These are phyloP conservation scores for Boletus rubropictus DNA, from an alignment of 768 basidiomycete species.

Conservation along the genomic window DNA sequence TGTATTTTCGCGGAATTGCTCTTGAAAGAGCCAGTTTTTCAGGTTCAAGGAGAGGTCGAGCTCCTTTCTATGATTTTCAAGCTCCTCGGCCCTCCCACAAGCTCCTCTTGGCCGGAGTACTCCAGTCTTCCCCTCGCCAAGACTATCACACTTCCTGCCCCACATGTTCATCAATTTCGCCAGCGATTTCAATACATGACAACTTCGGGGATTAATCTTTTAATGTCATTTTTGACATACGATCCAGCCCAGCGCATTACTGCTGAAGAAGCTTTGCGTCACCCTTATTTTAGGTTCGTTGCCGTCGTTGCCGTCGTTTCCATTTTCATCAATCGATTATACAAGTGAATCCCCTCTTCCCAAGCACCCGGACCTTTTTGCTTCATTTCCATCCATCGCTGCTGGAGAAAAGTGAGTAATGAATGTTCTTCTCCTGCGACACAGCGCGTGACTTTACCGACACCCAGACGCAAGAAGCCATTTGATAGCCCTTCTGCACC, in stretches of 20 bases:
- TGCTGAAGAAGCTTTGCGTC: constrained; percentile 84
- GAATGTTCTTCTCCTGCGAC: background rate
- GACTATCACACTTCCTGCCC: constrained; percentile 67
- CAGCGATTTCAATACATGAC: constrained; percentile 85
- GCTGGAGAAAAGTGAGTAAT: constrained; percentile 84
- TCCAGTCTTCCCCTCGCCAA: constrained; percentile 73
- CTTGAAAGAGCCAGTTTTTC: constrained; percentile 93
- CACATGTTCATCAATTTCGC: constrained; percentile 70
- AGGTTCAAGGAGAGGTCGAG: constrained; percentile 93
- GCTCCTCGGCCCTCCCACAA: constrained; percentile 89
- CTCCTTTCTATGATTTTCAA: constrained; percentile 92
- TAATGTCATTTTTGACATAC: constrained; percentile 79
- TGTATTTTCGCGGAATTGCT: constrained; percentile 98
- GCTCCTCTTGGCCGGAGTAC: constrained; percentile 82
- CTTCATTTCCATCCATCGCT: constrained; percentile 92
- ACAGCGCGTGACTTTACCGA: constrained; percentile 6
- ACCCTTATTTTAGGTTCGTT: constrained; percentile 82
- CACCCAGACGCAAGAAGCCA: constrained; percentile 62
- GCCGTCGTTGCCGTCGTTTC: background rate
- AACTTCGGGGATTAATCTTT: constrained; percentile 74
- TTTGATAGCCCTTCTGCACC: constrained; percentile 81
- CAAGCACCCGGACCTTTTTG: constrained; percentile 93
- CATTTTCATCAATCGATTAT: constrained; percentile 1
- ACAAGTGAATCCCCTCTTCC: constrained; percentile 86
- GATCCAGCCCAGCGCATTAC: constrained; percentile 83